These are phyloP conservation scores for Colletotrichum acutatum DNA, from an alignment of 2,329 filamentous ascomycete species.

Conservation along the genomic window DNA sequence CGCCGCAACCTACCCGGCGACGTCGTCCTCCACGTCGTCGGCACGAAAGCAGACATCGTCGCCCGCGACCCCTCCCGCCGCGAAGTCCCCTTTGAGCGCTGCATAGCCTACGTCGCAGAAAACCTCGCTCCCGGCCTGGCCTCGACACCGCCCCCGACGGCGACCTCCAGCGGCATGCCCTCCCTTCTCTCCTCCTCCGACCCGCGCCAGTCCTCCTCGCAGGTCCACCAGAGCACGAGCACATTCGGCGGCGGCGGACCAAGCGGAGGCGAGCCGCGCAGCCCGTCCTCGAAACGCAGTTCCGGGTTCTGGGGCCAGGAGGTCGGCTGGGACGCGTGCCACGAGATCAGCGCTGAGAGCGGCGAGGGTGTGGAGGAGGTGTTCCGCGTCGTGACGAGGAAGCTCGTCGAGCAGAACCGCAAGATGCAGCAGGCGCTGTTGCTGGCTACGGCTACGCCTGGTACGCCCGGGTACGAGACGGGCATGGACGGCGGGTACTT, in stretches of 20 bases:
- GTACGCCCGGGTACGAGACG: constrained; percentile 58
- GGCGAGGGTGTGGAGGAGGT: constrained; percentile 98
- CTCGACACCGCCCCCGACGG: constrained; percentile 75
- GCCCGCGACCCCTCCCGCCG: constrained; percentile 81
- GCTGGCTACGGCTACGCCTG: constrained; percentile 64
- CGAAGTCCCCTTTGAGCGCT: constrained; percentile 92
- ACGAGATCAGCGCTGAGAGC: constrained; percentile 94
- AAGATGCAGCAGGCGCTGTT: constrained; percentile 70
- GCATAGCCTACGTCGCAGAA: constrained; percentile 95
- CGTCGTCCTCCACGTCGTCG: constrained; percentile 92
- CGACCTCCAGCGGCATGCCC: constrained; percentile 52
- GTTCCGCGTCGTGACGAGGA: constrained; percentile 76
- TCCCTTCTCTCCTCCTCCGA: constrained; percentile 39
- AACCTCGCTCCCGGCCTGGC: constrained; percentile 80
- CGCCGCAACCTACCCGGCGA: constrained; percentile 81
- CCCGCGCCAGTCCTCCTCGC: constrained; percentile 31
- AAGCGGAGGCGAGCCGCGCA: constrained; percentile 64
- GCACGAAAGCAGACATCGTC: constrained; percentile 92
- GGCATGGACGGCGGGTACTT: constrained; percentile 62
- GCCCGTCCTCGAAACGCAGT: constrained; percentile 72
- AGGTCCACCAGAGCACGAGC: constrained; percentile 29
- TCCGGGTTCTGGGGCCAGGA: constrained; percentile 92
- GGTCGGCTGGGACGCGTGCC: constrained; percentile 95
- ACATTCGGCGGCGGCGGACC: constrained; percentile 51
- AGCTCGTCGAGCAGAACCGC: constrained; percentile 72